These are phyloP conservation scores for Talaromyces stipitatus DNA, from an alignment of 495 filamentous ascomycete genomes.

Conservation along the genomic window DNA sequence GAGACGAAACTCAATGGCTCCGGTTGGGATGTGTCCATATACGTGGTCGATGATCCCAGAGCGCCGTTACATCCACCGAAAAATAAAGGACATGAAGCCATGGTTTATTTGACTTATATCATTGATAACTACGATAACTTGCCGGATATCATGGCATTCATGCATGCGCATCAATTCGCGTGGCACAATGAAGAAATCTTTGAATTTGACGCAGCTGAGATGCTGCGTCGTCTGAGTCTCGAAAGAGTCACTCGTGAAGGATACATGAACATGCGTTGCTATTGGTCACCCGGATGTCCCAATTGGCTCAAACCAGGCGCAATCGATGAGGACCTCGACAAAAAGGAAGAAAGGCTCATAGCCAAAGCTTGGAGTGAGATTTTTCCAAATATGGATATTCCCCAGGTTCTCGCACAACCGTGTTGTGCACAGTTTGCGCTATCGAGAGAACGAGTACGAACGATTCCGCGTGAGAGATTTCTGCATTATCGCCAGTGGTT, in stretches of 20 bases:
- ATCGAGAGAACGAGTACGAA: slow-evolving; percentile 45
- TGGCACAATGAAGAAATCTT: slow-evolving; percentile 60
- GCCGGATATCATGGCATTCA: slow-evolving; percentile 61
- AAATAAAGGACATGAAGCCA: slow-evolving; percentile 73
- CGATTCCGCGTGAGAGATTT: slow-evolving; percentile 53
- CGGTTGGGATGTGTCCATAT: slow-evolving; percentile 52
- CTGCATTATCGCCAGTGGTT: slow-evolving; percentile 63
- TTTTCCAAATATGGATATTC: slow-evolving; percentile 46
- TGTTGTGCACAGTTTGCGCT: slow-evolving; percentile 68
- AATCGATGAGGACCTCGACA: slow-evolving; percentile 38
- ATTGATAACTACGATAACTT: slow-evolving; percentile 64
- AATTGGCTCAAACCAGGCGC: slow-evolving; percentile 57
- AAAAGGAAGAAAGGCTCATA: slow-evolving; percentile 56
- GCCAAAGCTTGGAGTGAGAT: slow-evolving; percentile 46
- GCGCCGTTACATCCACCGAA: slow-evolving; percentile 56
- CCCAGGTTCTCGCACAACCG: slow-evolving; percentile 44
- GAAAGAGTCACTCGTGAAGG: slow-evolving; percentile 49
- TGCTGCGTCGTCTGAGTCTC: slow-evolving; percentile 44
- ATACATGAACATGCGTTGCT: slow-evolving; percentile 60
- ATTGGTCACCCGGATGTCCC: slow-evolving; percentile 55
- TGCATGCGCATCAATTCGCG: slow-evolving; percentile 57
- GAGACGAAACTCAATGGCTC: slow-evolving; percentile 49
- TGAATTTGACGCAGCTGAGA: slow-evolving; percentile 40
- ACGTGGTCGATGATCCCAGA: slow-evolving; percentile 54
- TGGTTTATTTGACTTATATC: slow-evolving; percentile 66